Base-by-base conservation (phyloP, 2,329 filamentous ascomycete genomes). In the Phaeomoniella chlamydospora region DNA sequence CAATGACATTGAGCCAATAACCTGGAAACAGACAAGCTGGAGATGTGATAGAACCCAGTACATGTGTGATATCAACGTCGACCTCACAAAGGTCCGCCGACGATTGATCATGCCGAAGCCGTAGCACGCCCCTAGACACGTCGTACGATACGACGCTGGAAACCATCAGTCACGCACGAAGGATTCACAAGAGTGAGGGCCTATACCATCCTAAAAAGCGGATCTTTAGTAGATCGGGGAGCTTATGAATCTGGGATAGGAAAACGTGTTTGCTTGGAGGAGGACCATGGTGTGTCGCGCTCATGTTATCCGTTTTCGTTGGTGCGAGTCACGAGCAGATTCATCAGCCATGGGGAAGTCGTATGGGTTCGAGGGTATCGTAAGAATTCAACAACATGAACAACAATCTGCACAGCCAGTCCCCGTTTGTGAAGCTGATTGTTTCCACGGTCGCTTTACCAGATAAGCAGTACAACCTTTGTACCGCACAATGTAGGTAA, bases 191-290 rank as follows among this genome's bases (percentile, higher is more conserved):
- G 18, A 32, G 35, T 22, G 18, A 39, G 32, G 14, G 35, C 19
- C 60, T 75, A 61, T 68, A 94, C 88, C 87, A 94, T 57, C 85
- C 87, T 35, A 96, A 60, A 56, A 96, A 93, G 41, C 88, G 78
- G 41, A 94, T 79, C 61, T 96, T 96, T n/a, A 75, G 72, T 29
- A 72, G 72, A 11, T 61, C 44, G n/a, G 61, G 51, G 34, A 62
- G 61, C 35, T 52, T 50, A 3, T 68, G 61, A 11, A 87, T 59
- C 38, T 70, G 62, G 11, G 71, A 73, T 37, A 88, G 64, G 40
- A 85, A 74, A 40, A 77, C 74, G 29, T 77, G 62, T 39, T 60
- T 65, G 15, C 77, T 78, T 4, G 84, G 71, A 18, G 73, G 60
- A 17, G 82, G 80, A 5, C 70, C 72, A 42, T 53, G 57, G 50